These are phyloP conservation scores for Solanum ahanhuiri DNA, from an alignment of 257 asterid genomes.

Conservation along the genomic window DNA sequence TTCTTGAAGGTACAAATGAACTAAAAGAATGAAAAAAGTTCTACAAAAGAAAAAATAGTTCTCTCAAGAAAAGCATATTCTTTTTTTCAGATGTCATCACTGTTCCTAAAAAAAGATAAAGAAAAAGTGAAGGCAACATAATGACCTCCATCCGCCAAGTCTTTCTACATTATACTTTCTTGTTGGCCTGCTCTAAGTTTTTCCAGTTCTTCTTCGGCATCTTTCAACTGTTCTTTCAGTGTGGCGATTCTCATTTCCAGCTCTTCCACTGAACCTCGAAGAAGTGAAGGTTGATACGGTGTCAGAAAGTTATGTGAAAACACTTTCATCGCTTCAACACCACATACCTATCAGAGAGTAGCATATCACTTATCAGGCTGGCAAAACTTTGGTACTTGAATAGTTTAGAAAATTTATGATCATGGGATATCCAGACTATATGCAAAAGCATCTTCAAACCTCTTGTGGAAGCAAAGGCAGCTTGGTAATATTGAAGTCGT, in stretches of 20 bases:
- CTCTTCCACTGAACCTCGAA: conserved; percentile 57
- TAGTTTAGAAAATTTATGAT: not conserved
- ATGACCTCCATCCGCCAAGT: not conserved
- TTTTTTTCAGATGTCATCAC: not conserved
- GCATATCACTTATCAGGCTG: not conserved
- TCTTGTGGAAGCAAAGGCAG: conserved; percentile 93
- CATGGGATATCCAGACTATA: not conserved
- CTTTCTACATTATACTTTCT: conserved; percentile 12
- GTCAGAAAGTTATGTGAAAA: conserved; percentile 55
- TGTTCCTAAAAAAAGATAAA: not conserved
- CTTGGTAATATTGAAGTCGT: conserved; percentile 85
- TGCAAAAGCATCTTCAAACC: conserved; percentile 25
- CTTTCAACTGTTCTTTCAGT: conserved; percentile 48
- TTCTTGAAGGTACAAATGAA: not conserved
- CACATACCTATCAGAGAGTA: conserved; percentile 51
- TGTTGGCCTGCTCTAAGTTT: conserved; percentile 62
- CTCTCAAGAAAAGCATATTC: not conserved
- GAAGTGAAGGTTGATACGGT: conserved; percentile 55
- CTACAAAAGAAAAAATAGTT: not conserved
- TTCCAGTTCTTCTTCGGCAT: conserved; percentile 69
- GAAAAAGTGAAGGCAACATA: not conserved
- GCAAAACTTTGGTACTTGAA: not conserved
- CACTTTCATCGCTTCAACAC: conserved; percentile 61
- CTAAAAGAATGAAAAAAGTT: not conserved
- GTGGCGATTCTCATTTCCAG: conserved; percentile 49